Percentiles rank a stretch among this genome's conserved stretches.
Conservation (phyloP, 2,329 filamentous ascomycete genomes). For the Ceratocystis eucalypticola region DNA sequence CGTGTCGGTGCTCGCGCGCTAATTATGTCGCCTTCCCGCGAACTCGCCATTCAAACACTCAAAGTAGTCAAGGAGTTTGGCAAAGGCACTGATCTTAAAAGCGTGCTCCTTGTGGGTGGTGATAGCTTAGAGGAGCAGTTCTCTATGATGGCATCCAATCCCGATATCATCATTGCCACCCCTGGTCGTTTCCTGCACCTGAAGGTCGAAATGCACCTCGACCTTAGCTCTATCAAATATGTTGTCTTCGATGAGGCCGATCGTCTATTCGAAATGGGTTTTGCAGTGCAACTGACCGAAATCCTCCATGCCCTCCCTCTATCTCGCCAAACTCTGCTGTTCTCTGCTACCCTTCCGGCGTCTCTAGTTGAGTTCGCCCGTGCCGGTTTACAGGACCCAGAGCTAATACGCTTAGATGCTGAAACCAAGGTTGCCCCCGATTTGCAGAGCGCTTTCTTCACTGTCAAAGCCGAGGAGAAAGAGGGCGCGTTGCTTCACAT, state of each 20-base stretch:
- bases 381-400: slow-evolving; percentile 84
- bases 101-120: slow-evolving; percentile 82
- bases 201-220: slow-evolving; percentile 89
- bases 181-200: slow-evolving; percentile 92
- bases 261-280: slow-evolving; percentile 96
- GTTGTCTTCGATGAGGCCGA: slow-evolving; percentile 98
- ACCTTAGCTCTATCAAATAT: slow-evolving; percentile 82
- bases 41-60: slow-evolving; percentile 84
- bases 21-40: slow-evolving; percentile 82
- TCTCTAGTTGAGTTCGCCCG: slow-evolving; percentile 92
- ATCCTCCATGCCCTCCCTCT: slow-evolving; percentile 79
- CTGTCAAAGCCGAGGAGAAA: slow-evolving; percentile 82
- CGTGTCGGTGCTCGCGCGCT: slow-evolving; percentile 76
- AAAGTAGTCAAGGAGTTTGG: slow-evolving; percentile 94
- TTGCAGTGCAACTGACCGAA: slow-evolving; percentile 81
- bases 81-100: slow-evolving; percentile 78
- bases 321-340: slow-evolving; percentile 78
- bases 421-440: slow-evolving; percentile 95
- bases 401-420: slow-evolving; percentile 75
- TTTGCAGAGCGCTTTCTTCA: slow-evolving; percentile 90
- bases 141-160: slow-evolving; percentile 79
- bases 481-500: slow-evolving; percentile 85
- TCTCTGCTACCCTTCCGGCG: slow-evolving; percentile 88
- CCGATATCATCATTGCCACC: slow-evolving; percentile 93
- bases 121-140: slow-evolving; percentile 96